Evolutionary conservation across 768 basidiomycete species (phyloP).

Genomic region (Lactifluus subvellereus): DNA sequence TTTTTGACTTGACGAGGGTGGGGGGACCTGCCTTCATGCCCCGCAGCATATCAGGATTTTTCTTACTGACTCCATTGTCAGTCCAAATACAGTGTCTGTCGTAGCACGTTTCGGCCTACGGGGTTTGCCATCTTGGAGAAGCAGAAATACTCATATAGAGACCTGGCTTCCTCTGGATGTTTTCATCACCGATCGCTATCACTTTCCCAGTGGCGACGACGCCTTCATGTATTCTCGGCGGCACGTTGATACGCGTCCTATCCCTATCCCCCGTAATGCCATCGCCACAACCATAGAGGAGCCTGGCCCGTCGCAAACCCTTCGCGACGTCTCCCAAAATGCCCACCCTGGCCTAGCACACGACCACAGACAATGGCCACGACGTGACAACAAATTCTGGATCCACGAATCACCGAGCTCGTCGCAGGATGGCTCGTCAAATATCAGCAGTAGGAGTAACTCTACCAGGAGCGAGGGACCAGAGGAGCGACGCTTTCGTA

Average conservation of each 20-base stretch:
- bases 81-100: background rate
- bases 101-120: background rate
- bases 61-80: background rate
- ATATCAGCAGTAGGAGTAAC: background rate
- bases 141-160: background rate
- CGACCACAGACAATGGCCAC: constrained; percentile 1
- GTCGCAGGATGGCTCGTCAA: constrained; percentile 11
- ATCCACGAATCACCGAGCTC: constrained; percentile 2
- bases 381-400: background rate
- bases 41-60: background rate
- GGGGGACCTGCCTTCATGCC: background rate
- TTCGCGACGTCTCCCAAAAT: background rate
- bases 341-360: background rate
- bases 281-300: background rate
- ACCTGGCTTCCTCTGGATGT: background rate
- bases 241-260: background rate
- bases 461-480: constrained; percentile 1
- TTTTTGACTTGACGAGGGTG: background rate
- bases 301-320: background rate
- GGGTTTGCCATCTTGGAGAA: background rate
- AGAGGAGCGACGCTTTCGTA: background rate
- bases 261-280: background rate
- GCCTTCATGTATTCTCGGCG: background rate
- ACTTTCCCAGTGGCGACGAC: background rate
- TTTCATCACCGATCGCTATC: background rate